phyloP scores from a whole-genome alignment of 2,329 filamentous ascomycete genomes.

The Endoconidiophora polonica region DNA sequence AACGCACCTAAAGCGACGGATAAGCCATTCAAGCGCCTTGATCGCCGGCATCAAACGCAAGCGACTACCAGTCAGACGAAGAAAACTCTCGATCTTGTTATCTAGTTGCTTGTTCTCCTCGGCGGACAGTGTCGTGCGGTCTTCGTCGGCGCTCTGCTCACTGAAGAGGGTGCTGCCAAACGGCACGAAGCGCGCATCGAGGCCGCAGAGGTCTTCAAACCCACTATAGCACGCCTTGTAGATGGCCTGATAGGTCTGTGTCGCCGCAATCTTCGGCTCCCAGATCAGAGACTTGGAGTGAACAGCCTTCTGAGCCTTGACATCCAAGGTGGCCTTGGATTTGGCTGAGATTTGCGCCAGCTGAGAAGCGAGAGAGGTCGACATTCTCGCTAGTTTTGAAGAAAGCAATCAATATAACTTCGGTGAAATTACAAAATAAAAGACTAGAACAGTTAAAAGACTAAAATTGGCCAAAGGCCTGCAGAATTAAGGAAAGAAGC shows the following conservation, averaged over 20 bases:
- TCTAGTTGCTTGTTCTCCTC: slow-evolving; percentile 72
- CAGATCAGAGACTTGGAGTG: slow-evolving; percentile 94
- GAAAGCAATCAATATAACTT: slow-evolving; percentile 1
- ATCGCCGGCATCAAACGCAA: slow-evolving; percentile 74
- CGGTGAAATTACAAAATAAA: neutral
- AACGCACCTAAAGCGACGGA: slow-evolving; percentile 68
- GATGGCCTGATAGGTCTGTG: slow-evolving; percentile 78
- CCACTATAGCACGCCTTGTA: slow-evolving; percentile 78
- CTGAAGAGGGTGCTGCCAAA: slow-evolving; percentile 76
- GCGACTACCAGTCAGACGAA: slow-evolving; percentile 60
- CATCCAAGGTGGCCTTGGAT: slow-evolving; percentile 77
- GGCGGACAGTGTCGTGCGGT: slow-evolving; percentile 68
- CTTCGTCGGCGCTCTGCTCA: slow-evolving; percentile 78
- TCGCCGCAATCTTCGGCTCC: slow-evolving; percentile 65
- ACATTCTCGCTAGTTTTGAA: slow-evolving; percentile 34
- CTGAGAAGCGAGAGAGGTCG: slow-evolving; percentile 79
- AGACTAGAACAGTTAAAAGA: neutral
- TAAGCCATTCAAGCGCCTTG: slow-evolving; percentile 87
- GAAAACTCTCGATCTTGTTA: slow-evolving; percentile 60
- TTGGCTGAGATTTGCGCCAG: slow-evolving; percentile 80
- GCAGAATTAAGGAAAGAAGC: neutral
- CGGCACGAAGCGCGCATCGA: slow-evolving; percentile 61
- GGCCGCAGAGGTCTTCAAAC: slow-evolving; percentile 75
- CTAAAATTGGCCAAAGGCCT: neutral
- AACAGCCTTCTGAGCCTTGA: slow-evolving; percentile 80